These are phyloP conservation scores for Trebouxiophyceae sp. DNA, from an alignment of 163 green algal genomes.

Conservation along the genomic window DNA sequence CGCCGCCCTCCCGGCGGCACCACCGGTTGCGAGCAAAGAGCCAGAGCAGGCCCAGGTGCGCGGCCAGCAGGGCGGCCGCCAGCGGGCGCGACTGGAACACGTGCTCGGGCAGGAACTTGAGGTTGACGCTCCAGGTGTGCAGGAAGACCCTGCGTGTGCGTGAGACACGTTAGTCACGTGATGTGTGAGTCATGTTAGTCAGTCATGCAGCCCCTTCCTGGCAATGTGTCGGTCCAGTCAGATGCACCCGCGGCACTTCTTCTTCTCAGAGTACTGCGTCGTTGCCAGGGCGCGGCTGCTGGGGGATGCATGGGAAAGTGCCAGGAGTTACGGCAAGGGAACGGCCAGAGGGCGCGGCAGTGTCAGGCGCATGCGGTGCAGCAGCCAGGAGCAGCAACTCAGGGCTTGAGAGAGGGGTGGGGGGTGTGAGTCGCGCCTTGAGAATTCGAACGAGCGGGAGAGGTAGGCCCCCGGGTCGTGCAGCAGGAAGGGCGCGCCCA, in stretches of 20 bases:
- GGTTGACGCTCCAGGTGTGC: slow-evolving; percentile 67
- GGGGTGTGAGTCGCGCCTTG: too few species aligned
- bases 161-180: too few species aligned
- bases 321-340: background rate
- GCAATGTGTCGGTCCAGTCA: too few species aligned
- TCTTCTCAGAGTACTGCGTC: too few species aligned
- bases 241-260: background rate
- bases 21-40: slow-evolving; percentile 36
- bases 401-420: too few species aligned
- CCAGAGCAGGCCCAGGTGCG: slow-evolving; percentile 55
- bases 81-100: slow-evolving; percentile 58
- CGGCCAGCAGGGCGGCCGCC: slow-evolving; percentile 45
- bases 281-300: too few species aligned
- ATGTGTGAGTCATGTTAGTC: too few species aligned
- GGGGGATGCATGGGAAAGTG: background rate
- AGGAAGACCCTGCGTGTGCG: slow-evolving; percentile 41
- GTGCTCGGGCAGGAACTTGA: slow-evolving; percentile 68
- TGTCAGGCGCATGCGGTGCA: too few species aligned
- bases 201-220: too few species aligned
- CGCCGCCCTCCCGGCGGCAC: background rate
- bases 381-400: background rate
- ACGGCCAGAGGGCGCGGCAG: background rate
- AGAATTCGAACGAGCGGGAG: slow-evolving; percentile 58
- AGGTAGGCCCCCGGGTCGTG: slow-evolving; percentile 54
- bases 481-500: slow-evolving; percentile 63